Base-by-base conservation (phyloP, 305 asterid genomes). In the Fraxinus albicans region DNA sequence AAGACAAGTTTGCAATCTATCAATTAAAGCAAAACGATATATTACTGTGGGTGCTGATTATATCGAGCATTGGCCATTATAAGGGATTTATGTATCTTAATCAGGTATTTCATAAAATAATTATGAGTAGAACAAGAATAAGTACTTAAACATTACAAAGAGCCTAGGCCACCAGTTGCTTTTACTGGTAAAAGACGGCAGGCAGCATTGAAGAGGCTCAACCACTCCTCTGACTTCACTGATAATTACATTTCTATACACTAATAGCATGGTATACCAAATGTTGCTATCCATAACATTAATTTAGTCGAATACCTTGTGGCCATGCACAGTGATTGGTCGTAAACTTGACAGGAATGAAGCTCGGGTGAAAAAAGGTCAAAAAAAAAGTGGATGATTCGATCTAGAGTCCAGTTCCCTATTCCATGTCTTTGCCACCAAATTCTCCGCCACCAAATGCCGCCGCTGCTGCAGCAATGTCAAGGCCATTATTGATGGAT, bases 401-500 rank as follows among this genome's bases (percentile, higher is more conserved):
- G 63, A n/a, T 53, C 8, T n/a, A 53, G 65, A 17, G 65, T n/a
- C 65, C 65, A n/a, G 65, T 53, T 53, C 65, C 74, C 76, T 70
- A 70, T 79, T 90, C 86, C 40, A 87, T 82, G 85, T 92, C 95
- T 77, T 91, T 86, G 76, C 91, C 85, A 17, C 89, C 86, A 23
- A 86, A 91, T 81, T 91, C 95, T 29, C 90, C 88, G 29, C 83
- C 78, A 44, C 92, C 90, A 21, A 86, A 92, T n/a, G 89, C 83
- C 3, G 25, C 9, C 9, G 65, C 23, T 1, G 65, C 65, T 3
- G 87, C 88, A 7, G 86, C 85, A 6, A 87, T 85, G 70, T 92
- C 94, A 0, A 91, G 85, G 80, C 93, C 94, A n/a, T 90, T 91
- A 4, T 91, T 89, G 34, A 92, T 88, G 25, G 98, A 89, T 1